Conservation (phyloP, 2,329 filamentous ascomycete species). For the Bimuria novae-zelandiae region DNA sequence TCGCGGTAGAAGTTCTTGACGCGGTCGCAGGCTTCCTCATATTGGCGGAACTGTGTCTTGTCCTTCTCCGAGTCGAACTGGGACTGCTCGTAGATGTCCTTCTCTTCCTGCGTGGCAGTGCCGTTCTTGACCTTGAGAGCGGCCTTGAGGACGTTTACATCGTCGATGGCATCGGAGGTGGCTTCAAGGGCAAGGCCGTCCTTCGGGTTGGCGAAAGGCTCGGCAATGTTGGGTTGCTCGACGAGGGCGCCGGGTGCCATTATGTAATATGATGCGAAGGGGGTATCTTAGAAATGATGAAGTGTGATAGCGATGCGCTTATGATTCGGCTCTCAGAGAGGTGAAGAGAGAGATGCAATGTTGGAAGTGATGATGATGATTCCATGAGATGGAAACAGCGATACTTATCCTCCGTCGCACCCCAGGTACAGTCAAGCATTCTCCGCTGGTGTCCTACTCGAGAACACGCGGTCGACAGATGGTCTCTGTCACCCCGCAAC, state of each 20-base stretch:
- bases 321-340: not conserved
- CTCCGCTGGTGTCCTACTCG: conserved; percentile 9
- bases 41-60: conserved; percentile 81
- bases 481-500: conserved; percentile 7
- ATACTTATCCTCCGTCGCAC: conserved; percentile 29
- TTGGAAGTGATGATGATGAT: conserved; percentile 8
- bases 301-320: not conserved
- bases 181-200: conserved; percentile 63
- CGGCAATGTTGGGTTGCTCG: conserved; percentile 49
- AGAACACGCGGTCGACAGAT: no score
- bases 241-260: conserved; percentile 54
- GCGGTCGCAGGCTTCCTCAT: conserved; percentile 79
- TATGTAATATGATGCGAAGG: conserved; percentile 20
- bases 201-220: conserved; percentile 54
- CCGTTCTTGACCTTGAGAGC: conserved; percentile 56
- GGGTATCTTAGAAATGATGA: conserved; percentile 24
- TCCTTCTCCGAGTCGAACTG: conserved; percentile 76
- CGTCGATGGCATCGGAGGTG: conserved; percentile 63
- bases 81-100: conserved; percentile 61
- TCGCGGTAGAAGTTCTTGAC: conserved; percentile 86
- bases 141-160: conserved; percentile 64
- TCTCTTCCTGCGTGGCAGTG: conserved; percentile 50
- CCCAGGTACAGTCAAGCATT: conserved; percentile 8
- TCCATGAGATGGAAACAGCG: conserved; percentile 11
- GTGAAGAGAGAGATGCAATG: conserved; percentile 3